A percentile compares a stretch with the other conserved stretches of the same genome.
phyloP scores from a whole-genome alignment of 2,329 filamentous ascomycete genomes.

The Alternaria novae-zelandiae region DNA sequence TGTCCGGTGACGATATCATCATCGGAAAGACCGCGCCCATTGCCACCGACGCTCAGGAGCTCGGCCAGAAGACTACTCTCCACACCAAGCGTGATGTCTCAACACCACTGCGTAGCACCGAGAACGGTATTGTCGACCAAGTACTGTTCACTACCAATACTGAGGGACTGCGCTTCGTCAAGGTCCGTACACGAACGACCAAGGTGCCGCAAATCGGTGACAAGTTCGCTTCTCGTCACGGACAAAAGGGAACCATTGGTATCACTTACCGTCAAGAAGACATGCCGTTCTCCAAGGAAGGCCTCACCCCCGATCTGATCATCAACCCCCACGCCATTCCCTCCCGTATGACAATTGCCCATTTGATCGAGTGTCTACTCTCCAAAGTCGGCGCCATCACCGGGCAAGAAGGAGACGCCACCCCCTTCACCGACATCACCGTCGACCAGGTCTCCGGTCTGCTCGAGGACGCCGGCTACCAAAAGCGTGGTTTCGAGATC shows the following conservation, averaged over 20 bases:
- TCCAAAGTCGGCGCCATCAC: slow-evolving; percentile 94
- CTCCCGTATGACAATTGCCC: slow-evolving; percentile 99
- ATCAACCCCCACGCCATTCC: slow-evolving; percentile 99
- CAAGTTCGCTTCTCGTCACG: slow-evolving; percentile 98
- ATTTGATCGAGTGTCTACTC: slow-evolving; percentile 98
- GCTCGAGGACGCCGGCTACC: slow-evolving; percentile 88
- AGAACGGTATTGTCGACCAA: slow-evolving; percentile 94
- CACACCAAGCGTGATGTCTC: slow-evolving; percentile 96
- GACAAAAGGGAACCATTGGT: slow-evolving; percentile 98
- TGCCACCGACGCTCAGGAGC: slow-evolving; percentile 87
- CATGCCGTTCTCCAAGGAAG: slow-evolving; percentile 96
- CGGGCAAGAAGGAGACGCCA: slow-evolving; percentile 95
- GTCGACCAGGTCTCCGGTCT: slow-evolving; percentile 91
- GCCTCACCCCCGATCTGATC: slow-evolving; percentile 91
- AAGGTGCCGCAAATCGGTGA: slow-evolving; percentile 99
- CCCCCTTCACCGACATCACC: slow-evolving; percentile 96
- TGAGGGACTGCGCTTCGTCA: slow-evolving; percentile 93
- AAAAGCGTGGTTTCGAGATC: slow-evolving; percentile 95
- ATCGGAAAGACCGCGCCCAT: slow-evolving; percentile 98
- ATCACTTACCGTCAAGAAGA: slow-evolving; percentile 97
- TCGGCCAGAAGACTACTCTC: slow-evolving; percentile 86
- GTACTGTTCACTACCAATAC: slow-evolving; percentile 94
- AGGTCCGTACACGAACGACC: slow-evolving; percentile 95
- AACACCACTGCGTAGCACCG: slow-evolving; percentile 90
- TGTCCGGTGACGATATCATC: slow-evolving; percentile 97